Base-by-base conservation (phyloP, 1,139 yeast genomes). In the Saccharomyces hybrid region DNA sequence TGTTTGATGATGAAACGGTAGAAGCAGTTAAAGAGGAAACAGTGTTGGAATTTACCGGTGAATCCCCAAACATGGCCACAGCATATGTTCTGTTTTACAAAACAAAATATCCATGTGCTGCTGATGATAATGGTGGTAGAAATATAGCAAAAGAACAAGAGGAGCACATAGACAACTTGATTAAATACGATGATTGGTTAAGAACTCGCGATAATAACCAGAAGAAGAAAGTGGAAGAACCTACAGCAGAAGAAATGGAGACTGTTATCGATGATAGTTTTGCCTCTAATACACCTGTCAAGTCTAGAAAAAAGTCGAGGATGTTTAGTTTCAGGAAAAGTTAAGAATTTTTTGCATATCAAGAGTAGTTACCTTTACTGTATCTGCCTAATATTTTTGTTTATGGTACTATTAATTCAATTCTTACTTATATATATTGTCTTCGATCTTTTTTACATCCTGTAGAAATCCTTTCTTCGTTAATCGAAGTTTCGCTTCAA, bases 1-100 rank as follows among this genome's bases (percentile, higher is more conserved):
- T 93, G 55, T 93, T 88, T 71, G 99, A 93, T 69, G 99, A 93
- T 70, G 99, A 93, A 70, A 84, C 95, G 14, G 97, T 91, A 6
- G 98, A 91, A 65, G 75, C 86, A 32, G 91, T 93, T 5, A 90
- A 86, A 60, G 96, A 89, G 57, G 77, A 80, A 48, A 89, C 85
- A 62, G 97, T 93, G 3, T 79, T 84, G 73, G 81, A 87, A 63
- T 93, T 91, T 68, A 87, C 88, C 63, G 98, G 98, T 23, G 90
- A 88, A 66, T 84, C 86, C 2, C 86, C 89, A 3, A 96, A 95
- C 3, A 77, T 88, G 66, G 93, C 97, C 0, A 86, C 96, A 50
- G 97, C 98, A 0, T 93, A 93, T 69, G 85, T 93, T 19, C 73
- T 93, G 55, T 88, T 91, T 63, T 93, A 91, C 70, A 80, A 79